Percentiles rank a stretch among this genome's conserved stretches.
Conservation (phyloP, 2,329 filamentous ascomycete genomes). For the Cladosporium sp. region DNA sequence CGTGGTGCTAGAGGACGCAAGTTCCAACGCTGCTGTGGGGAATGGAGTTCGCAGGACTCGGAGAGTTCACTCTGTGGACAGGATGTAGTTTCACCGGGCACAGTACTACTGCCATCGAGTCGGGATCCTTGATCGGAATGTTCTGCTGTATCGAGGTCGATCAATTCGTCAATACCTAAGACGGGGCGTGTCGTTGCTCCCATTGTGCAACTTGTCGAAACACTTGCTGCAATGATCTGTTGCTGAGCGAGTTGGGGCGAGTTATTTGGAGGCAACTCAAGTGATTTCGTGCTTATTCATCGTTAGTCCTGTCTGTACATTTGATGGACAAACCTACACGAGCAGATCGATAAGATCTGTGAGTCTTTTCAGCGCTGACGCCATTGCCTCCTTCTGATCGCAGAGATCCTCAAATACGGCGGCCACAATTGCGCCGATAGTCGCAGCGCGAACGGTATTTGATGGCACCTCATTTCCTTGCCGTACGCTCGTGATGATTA, state of each 20-base stretch:
- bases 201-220: background rate
- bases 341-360: background rate
- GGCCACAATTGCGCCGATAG: background rate
- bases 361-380: background rate
- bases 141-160: background rate
- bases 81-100: background rate
- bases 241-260: no score
- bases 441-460: constrained; percentile 1
- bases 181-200: background rate
- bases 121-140: background rate
- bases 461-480: background rate
- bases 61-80: background rate
- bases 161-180: background rate
- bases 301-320: background rate
- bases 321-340: background rate
- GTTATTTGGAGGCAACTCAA: background rate
- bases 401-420: constrained; percentile 1
- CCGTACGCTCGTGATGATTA: background rate
- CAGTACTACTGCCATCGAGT: background rate
- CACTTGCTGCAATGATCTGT: background rate
- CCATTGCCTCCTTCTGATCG: background rate
- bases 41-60: background rate
- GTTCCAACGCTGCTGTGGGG: background rate
- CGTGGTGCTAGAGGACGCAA: no score
- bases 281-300: background rate